Evolutionary conservation across 805 yeast species (phyloP).

Genomic region (Wickerhamomyces subpelliculosus): DNA sequence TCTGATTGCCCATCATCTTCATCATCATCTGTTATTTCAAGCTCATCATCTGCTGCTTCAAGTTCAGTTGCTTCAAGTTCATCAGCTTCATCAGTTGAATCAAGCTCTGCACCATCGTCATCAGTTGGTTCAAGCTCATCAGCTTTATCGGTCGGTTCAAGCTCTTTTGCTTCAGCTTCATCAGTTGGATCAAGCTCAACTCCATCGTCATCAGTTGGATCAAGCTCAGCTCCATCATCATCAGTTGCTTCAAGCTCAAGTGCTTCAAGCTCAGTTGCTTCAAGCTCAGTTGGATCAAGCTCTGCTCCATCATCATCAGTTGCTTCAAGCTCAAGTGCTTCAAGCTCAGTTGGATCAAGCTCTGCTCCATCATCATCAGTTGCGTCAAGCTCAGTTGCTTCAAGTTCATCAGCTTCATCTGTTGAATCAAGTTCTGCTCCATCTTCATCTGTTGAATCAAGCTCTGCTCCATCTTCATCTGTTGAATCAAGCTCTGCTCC

Average conservation of each 20-base stretch:
- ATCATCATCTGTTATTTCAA: neutral
- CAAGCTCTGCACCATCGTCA: neutral
- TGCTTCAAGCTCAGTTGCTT: neutral
- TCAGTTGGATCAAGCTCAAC: slow-evolving; percentile 2
- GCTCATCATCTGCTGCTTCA: neutral
- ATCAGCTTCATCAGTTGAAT: neutral
- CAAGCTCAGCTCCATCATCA: neutral
- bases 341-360: too few species aligned
- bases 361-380: slow-evolving; percentile 1
- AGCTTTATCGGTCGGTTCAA: neutral
- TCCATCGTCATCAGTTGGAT: neutral
- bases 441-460: too few species aligned
- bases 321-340: neutral
- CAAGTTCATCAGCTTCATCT: neutral
- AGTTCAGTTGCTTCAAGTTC: neutral
- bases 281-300: neutral
- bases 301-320: too few species aligned
- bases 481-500: too few species aligned
- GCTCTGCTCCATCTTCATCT: too few species aligned
- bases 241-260: neutral
- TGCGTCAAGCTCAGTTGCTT: slow-evolving; percentile 1
- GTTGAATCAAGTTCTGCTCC: too few species aligned
- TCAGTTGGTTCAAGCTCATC: neutral
- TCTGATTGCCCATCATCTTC: too few species aligned
- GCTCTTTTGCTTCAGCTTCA: neutral